Evolutionary conservation across 2,329 filamentous ascomycete species (phyloP).

Genomic region (Xylariaceae sp.): DNA sequence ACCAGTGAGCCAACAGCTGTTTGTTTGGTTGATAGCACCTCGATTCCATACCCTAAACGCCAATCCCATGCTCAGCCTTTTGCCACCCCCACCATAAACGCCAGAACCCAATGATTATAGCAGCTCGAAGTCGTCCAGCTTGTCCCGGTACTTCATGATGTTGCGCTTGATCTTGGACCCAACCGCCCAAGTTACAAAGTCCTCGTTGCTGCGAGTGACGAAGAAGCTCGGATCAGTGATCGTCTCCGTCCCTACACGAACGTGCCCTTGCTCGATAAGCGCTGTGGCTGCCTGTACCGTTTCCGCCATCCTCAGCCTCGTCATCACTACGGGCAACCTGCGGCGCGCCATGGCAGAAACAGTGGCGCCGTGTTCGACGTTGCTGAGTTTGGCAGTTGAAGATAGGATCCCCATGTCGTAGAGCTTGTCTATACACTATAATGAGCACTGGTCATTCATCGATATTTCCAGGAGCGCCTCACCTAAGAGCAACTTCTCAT

Average conservation of each 20-base stretch:
- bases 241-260: constrained; percentile 84
- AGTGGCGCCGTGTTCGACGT: constrained; percentile 83
- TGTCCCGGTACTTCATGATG: constrained; percentile 91
- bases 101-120: no score
- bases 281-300: constrained; percentile 73
- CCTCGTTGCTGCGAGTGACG: constrained; percentile 84
- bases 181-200: constrained; percentile 95
- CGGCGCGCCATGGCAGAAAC: constrained; percentile 85
- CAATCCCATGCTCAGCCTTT: no score
- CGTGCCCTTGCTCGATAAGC: constrained; percentile 91
- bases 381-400: constrained; percentile 70
- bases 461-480: constrained; percentile 45
- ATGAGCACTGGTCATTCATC: no score
- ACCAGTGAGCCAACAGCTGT: no score
- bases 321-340: constrained; percentile 86
- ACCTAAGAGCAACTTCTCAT: constrained; percentile 81
- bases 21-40: no score
- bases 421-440: constrained; percentile 31
- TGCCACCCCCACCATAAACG: no score
- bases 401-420: constrained; percentile 87
- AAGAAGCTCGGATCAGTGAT: constrained; percentile 87
- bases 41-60: no score
- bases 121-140: constrained; percentile 93
- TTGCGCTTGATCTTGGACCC: constrained; percentile 96
- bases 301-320: constrained; percentile 81